phyloP scores from a whole-genome alignment of 1,139 yeast species.

The Geotrichum klebahnii region DNA sequence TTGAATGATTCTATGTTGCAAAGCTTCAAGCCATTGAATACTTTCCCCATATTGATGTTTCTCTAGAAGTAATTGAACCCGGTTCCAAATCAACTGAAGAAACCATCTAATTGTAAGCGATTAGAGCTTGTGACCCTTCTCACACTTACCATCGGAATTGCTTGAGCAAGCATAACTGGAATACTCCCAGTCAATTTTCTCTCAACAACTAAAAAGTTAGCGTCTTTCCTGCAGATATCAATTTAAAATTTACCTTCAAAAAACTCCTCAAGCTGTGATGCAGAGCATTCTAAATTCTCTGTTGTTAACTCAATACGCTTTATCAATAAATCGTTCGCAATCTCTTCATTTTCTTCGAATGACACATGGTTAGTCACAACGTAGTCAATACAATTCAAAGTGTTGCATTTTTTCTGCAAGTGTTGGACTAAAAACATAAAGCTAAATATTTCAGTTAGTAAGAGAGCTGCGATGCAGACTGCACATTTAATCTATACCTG shows the following conservation, averaged over 20 bases:
- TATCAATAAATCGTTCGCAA: constrained; percentile 12
- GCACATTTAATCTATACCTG: constrained; percentile 7
- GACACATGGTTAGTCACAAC: constrained; percentile 20
- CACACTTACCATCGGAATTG: constrained; percentile 18
- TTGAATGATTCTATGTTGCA: constrained; percentile 8
- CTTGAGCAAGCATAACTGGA: constrained; percentile 14
- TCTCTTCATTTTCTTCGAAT: constrained; percentile 15
- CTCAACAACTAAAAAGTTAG: constrained; percentile 17
- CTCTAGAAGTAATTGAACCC: constrained; percentile 9
- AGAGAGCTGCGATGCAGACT: not conserved
- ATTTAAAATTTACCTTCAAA: constrained; percentile 15
- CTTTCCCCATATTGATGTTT: constrained; percentile 2
- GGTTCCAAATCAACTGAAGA: constrained; percentile 21
- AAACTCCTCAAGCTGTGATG: constrained; percentile 17
- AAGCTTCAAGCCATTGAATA: constrained; percentile 18
- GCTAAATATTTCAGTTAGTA: constrained; percentile 3
- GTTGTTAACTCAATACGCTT: constrained; percentile 20
- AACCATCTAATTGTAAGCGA: constrained; percentile 1
- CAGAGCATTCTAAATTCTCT: constrained; percentile 5
- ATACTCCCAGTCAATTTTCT: constrained; percentile 15
- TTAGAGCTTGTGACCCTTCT: no score
- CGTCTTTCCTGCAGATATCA: not conserved
- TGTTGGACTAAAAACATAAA: constrained; percentile 22
- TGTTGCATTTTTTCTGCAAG: constrained; percentile 20
- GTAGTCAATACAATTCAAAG: constrained; percentile 20